Percentiles rank a stretch among this genome's conserved stretches.
Evolutionary conservation across 2,329 filamentous ascomycete genomes (phyloP).

Genomic region (Trichoderma afroharzianum): DNA sequence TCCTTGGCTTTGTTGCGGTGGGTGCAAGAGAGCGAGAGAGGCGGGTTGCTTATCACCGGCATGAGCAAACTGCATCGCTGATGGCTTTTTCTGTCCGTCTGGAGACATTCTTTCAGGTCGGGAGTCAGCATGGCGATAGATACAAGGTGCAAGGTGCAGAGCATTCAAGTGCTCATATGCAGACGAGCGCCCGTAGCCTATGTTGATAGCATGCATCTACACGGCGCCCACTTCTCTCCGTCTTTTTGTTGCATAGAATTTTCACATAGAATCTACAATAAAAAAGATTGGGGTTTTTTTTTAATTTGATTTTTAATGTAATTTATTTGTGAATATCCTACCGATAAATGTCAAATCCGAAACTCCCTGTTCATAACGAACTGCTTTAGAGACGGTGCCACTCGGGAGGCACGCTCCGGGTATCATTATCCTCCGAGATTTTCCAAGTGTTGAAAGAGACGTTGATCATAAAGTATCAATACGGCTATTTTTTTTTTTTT

Average conservation of each 20-base stretch:
- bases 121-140: neutral
- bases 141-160: neutral
- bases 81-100: neutral
- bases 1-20: neutral
- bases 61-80: neutral
- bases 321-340: neutral
- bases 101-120: neutral
- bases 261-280: too few relatives aligned
- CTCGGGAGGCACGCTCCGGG: conserved; percentile 8
- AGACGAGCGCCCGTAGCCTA: neutral
- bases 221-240: neutral
- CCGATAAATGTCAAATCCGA: neutral
- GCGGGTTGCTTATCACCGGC: neutral
- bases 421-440: neutral
- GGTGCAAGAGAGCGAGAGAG: neutral
- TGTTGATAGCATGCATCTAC: neutral
- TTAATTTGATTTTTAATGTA: neutral
- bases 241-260: neutral
- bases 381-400: conserved; percentile 3
- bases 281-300: neutral
- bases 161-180: neutral
- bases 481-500: too few relatives aligned
- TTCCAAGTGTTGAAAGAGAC: neutral
- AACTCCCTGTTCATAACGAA: neutral
- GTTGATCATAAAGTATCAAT: neutral